Evolutionary conservation across 192 early-diverging fungal genomes (phyloP).

Genomic region (Backusella tuberculispora): DNA sequence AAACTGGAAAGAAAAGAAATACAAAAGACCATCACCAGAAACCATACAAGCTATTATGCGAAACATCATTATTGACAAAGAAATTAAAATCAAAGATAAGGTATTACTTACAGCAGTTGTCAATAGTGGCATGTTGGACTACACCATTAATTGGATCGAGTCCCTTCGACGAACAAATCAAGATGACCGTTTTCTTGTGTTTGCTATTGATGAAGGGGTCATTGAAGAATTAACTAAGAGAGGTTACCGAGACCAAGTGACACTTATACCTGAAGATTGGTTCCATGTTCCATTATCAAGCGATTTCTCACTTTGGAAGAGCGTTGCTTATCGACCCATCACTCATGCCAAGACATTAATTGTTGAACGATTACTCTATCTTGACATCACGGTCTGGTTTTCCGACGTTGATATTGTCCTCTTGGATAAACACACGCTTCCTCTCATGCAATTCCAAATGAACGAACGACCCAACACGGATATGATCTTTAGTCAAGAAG

Average conservation of each 20-base stretch:
- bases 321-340: conserved; percentile 37
- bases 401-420: conserved; percentile 46
- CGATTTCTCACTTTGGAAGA: conserved; percentile 31
- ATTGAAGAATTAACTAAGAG: conserved; percentile 28
- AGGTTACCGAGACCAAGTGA: conserved; percentile 36
- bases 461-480: conserved; percentile 26
- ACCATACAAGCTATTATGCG: not conserved
- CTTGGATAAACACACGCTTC: conserved; percentile 22
- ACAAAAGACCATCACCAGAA: not conserved
- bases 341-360: conserved; percentile 44
- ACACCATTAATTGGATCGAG: conserved; percentile 47
- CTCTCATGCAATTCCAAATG: conserved; percentile 32
- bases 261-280: conserved; percentile 43
- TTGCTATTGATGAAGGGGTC: conserved; percentile 42
- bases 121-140: conserved; percentile 43
- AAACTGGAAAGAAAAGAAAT: not conserved
- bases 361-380: conserved; percentile 41
- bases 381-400: conserved; percentile 41
- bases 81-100: not conserved
- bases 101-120: conserved; percentile 42
- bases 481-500: conserved; percentile 37
- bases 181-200: conserved; percentile 36
- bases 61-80: not conserved
- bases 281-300: conserved; percentile 34
- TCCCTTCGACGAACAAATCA: conserved; percentile 30